Evolutionary conservation across 2,329 filamentous ascomycete genomes (phyloP), one percentile per base, ranked within the genome.

Genomic region (Colletotrichum sp.): DNA sequence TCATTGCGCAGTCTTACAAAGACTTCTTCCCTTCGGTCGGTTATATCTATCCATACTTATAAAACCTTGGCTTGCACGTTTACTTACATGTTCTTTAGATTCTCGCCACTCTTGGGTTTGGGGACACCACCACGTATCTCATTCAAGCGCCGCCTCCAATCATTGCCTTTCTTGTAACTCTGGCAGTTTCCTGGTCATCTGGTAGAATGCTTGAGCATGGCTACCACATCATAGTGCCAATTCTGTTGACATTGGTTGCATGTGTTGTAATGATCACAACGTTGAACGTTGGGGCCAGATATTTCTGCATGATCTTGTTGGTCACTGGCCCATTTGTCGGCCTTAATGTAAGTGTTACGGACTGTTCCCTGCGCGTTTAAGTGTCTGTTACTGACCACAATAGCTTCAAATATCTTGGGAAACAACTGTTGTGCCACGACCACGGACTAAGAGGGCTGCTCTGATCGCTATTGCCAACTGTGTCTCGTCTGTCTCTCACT

Each of bases 251-350:
- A 3, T 70, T 85, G 0, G 77, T 84, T 12, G 86, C 85, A 8
- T 86, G 85, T 36, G 82, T 86, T n/a, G 85, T 88, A 39, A 83
- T 85, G 80, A 87, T 87, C 75, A 83, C 83, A 1, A 87, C 86
- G 0, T 78, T 85, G 1, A 86, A 86, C 24, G 82, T 85, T 2
- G 86, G 82, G 1, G 85, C 84, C 12, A 84, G 86, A 28, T 88
- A 88, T 77, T 81, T 88, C 44, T 82, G 81, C 13, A 82, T 88
- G 72, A 86, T 88, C 74, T 79, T 88, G 1, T 81, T 86, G 2
- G 82, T 84, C 49, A 80, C 78, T 2, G 85, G 85, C 28, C 84
- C 85, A 0, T 87, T 85, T 44, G 82, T 83, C 4, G 85, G 84
- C 18, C 82, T 86, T 7, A 86, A 86, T 62, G 71, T 77, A 49